phyloP scores from a whole-genome alignment of 2,329 filamentous ascomycete genomes.

The Colletotrichum tropicale region DNA sequence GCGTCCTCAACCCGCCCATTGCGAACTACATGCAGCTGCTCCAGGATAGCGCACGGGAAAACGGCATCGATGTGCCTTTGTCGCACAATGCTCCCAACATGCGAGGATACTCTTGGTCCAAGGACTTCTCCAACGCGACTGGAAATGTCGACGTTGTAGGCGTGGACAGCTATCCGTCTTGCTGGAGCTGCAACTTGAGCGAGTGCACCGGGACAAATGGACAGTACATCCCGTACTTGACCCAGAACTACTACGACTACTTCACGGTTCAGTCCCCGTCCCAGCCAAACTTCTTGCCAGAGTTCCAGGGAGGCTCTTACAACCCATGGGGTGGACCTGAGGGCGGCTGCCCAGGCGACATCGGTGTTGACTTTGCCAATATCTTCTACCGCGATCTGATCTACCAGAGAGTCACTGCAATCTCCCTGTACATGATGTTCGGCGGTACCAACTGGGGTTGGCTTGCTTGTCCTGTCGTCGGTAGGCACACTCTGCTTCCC shows the following conservation, averaged over 20 bases:
- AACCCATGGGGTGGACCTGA: slow-evolving; percentile 67
- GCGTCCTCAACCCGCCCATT: slow-evolving; percentile 51
- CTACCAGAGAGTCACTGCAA: slow-evolving; percentile 61
- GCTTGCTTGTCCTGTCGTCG: slow-evolving; percentile 58
- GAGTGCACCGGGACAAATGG: slow-evolving; percentile 67
- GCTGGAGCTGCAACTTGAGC: slow-evolving; percentile 67
- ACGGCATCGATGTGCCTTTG: slow-evolving; percentile 63
- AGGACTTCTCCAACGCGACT: slow-evolving; percentile 59
- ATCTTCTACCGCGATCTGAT: slow-evolving; percentile 69
- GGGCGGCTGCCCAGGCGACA: slow-evolving; percentile 57
- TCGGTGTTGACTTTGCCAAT: slow-evolving; percentile 64
- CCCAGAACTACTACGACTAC: slow-evolving; percentile 24
- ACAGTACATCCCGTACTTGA: slow-evolving; percentile 49
- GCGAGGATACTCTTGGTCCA: slow-evolving; percentile 60
- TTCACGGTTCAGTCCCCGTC: slow-evolving; percentile 35
- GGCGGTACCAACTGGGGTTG: slow-evolving; percentile 70
- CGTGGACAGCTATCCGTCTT: slow-evolving; percentile 58
- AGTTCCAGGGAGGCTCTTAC: slow-evolving; percentile 65
- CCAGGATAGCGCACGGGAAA: slow-evolving; percentile 55
- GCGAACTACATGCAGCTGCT: slow-evolving; percentile 63
- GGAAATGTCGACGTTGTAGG: slow-evolving; percentile 61
- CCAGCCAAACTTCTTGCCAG: slow-evolving; percentile 60
- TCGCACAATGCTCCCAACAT: slow-evolving; percentile 66
- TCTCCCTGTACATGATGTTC: slow-evolving; percentile 69
- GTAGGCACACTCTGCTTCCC: background rate